Percentiles rank a stretch among this genome's conserved stretches.
Evolutionary conservation across 148 eudicot species (phyloP).

Genomic region (Cornus suecica): DNA sequence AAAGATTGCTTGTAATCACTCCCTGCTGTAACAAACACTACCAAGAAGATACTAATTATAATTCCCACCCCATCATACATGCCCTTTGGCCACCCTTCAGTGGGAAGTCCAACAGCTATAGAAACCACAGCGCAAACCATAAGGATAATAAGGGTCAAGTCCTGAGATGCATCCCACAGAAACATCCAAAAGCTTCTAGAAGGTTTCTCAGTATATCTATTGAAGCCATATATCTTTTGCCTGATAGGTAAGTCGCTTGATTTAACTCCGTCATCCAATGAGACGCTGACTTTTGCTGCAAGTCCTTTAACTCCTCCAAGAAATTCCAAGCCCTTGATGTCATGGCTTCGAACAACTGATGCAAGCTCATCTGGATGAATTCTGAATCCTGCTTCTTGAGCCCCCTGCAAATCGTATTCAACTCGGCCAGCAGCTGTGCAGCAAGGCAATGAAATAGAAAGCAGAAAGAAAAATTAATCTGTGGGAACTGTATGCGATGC

Average conservation of each 20-base stretch:
- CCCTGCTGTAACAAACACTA: slow-evolving; percentile 75
- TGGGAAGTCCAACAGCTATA: slow-evolving; percentile 73
- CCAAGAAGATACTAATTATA: slow-evolving; percentile 65
- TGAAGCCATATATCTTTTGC: slow-evolving; percentile 64
- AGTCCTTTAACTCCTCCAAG: slow-evolving; percentile 58
- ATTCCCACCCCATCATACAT: slow-evolving; percentile 86
- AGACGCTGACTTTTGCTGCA: slow-evolving; percentile 51
- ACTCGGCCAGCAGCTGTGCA: slow-evolving; percentile 45
- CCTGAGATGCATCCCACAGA: slow-evolving; percentile 94
- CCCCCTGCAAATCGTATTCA: slow-evolving; percentile 52
- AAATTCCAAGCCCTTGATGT: slow-evolving; percentile 40
- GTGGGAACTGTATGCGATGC: not conserved
- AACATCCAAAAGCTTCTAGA: slow-evolving; percentile 76
- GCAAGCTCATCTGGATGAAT: slow-evolving; percentile 80
- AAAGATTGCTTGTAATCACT: slow-evolving; percentile 90
- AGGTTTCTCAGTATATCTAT: slow-evolving; percentile 74
- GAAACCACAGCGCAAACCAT: slow-evolving; percentile 93
- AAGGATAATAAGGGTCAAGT: slow-evolving; percentile 79
- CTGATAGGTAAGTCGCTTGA: slow-evolving; percentile 45
- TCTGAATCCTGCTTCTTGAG: slow-evolving; percentile 54
- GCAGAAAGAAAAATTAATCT: not conserved
- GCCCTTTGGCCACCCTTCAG: slow-evolving; percentile 90
- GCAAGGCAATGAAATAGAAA: slow-evolving; percentile 6
- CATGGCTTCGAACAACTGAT: slow-evolving; percentile 57
- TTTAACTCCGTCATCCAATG: slow-evolving; percentile 54